Base-by-base conservation (phyloP, 148 eudicot species). In the Bassia scoparia region DNA sequence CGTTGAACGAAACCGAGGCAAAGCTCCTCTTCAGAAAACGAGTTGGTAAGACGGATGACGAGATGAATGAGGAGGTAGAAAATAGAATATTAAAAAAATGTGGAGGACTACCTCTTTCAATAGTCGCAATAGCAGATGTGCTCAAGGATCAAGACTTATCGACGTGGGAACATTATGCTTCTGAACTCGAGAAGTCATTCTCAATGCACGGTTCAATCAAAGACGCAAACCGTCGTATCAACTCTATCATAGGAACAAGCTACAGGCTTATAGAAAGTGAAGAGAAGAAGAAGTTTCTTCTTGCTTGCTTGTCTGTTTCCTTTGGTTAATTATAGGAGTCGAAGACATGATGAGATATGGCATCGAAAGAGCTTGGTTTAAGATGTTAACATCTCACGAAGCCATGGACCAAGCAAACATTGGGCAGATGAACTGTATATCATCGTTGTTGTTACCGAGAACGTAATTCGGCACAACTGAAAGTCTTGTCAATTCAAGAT, bases 401-500 rank as follows among this genome's bases (percentile, higher is more conserved):
- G 69, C 79, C 24, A 59, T 44, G 52, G 60, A 76, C 8, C 68
- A 33, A 69, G 79, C 79, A 12, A 69, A 2, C 17, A 41, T 2
- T 75, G 78, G 78, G 73, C 30, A 18, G 27, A 76, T 3, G 73
- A 76, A 68, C 78, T 76, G 9, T 37, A 44, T 61, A n/a, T 76
- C 78, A 54, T 48, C 73, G 10, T 34, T 76, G 61, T 18, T 76
- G 27, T 4, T 68, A 16, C n/a, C n/a, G n/a, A n/a, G n/a, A n/a
- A n/a, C n/a, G n/a, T n/a, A n/a, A n/a, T n/a, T n/a, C n/a, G n/a
- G n/a, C n/a, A n/a, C n/a, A n/a, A n/a, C n/a, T n/a, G n/a, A n/a
- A n/a, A n/a, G n/a, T n/a, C n/a, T n/a, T n/a, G n/a, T 23, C 31
- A 30, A 76, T 76, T 48, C 78, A 76, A 60, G 78, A 76, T 76